Evolutionary conservation across 345 rosid species (phyloP).

Genomic region (Rubroshorea leprosula): DNA sequence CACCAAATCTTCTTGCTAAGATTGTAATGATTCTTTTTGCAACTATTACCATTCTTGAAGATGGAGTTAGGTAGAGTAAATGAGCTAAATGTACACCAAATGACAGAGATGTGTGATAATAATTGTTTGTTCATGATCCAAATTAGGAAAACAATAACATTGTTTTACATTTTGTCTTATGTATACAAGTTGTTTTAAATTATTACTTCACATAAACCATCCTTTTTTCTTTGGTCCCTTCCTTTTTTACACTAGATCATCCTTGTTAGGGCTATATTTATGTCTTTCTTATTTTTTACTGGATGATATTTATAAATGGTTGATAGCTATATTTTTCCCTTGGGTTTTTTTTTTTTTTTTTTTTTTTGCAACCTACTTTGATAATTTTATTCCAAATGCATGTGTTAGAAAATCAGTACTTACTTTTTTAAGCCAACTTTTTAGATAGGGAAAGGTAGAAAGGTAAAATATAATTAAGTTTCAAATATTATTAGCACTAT

Average conservation of each 20-base stretch:
- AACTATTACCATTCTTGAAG: slow-evolving; percentile 66
- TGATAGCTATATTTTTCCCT: slow-evolving; percentile 44
- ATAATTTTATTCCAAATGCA: slow-evolving; percentile 72
- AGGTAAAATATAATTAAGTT: slow-evolving; percentile 49
- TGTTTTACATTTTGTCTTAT: not conserved
- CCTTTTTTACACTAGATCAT: no score
- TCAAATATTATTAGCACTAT: no score
- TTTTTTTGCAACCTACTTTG: slow-evolving; percentile 80
- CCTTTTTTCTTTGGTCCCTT: no score
- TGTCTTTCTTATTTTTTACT: no score
- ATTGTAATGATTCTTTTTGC: slow-evolving; percentile 45
- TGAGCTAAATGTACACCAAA: slow-evolving; percentile 52
- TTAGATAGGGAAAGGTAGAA: slow-evolving; percentile 90
- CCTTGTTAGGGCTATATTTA: no score
- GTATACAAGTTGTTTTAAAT: not conserved
- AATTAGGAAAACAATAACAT: not conserved
- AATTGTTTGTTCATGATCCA: slow-evolving; percentile 40
- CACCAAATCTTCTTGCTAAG: slow-evolving; percentile 78
- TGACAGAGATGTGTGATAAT: slow-evolving; percentile 55
- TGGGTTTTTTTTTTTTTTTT: no score
- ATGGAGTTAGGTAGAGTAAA: slow-evolving; percentile 79
- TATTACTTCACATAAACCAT: no score
- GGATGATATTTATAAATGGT: slow-evolving; percentile 76
- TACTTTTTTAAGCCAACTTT: slow-evolving; percentile 70
- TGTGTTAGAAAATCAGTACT: slow-evolving; percentile 68